Conservation (phyloP, 805 yeast species). For the Candida cerambycidarum region DNA sequence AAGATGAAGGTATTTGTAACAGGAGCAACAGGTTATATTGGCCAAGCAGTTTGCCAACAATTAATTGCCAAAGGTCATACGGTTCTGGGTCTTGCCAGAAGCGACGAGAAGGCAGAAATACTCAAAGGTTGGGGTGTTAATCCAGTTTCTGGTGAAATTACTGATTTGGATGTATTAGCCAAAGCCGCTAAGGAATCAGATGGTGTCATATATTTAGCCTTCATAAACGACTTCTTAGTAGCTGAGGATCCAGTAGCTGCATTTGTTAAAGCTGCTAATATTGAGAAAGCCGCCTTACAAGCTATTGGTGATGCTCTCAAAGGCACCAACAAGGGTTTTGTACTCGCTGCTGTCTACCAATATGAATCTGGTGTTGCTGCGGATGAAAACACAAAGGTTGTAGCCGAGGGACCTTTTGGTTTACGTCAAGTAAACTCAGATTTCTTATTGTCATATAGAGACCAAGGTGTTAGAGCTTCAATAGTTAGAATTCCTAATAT, state of each 20-base stretch:
- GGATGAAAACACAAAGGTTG: constrained; percentile 1
- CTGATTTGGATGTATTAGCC: constrained; percentile 24
- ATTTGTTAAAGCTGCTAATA: constrained; percentile 18
- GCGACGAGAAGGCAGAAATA: constrained; percentile 25
- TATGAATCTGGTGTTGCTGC: neutral
- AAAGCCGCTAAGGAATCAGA: constrained; percentile 29
- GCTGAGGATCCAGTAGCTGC: constrained; percentile 16
- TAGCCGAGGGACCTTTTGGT: neutral
- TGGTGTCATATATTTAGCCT: constrained; percentile 39
- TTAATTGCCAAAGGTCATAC: constrained; percentile 23
- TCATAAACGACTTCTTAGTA: constrained; percentile 28
- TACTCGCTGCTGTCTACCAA: constrained; percentile 9
- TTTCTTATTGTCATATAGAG: constrained; percentile 12
- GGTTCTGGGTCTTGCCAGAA: constrained; percentile 32
- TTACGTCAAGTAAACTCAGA: constrained; percentile 1
- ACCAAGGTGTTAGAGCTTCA: constrained; percentile 21
- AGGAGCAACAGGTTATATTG: constrained; percentile 37
- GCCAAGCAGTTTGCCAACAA: constrained; percentile 20
- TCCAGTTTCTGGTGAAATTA: constrained; percentile 28
- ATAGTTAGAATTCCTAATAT: constrained; percentile 30
- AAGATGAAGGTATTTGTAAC: constrained; percentile 31
- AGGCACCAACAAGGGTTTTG: constrained; percentile 28
- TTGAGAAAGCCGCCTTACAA: constrained; percentile 26
- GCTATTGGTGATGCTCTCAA: constrained; percentile 26
- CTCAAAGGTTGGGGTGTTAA: constrained; percentile 19